Evolutionary conservation across 441 rosid genomes (phyloP), one percentile per base, ranked within the genome.

Genomic region (Manihot esculenta): DNA sequence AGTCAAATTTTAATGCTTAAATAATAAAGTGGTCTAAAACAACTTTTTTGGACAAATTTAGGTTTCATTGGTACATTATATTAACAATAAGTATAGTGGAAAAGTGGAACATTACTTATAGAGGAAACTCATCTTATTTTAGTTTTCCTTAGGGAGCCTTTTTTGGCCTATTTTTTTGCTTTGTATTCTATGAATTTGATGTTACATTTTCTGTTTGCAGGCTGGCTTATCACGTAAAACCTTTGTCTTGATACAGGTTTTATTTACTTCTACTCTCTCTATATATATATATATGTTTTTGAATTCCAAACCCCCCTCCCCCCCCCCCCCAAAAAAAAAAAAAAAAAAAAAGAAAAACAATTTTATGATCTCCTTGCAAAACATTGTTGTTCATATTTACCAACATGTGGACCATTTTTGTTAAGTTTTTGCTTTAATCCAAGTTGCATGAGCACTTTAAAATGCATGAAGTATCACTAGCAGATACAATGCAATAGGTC

Each of bases 241-340:
- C 54, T 86, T 94, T 67, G 86, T 90, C 72, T 83, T 94, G 82
- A 92, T 94, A 84, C 99, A 94, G 99, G 99, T 94, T 64, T 75
- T 82, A 63, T 75, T 71, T 62, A 10, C 50, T 12, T 49, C 18
- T 66, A 26, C 59, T 57, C n/a, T n/a, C n/a, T n/a, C n/a, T n/a
- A n/a, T n/a, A n/a, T n/a, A 30, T 56, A 4, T 48, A 3, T 20
- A 1, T 47, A 8, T 48, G 7, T 42, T n/a, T n/a, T n/a, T n/a
- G n/a, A n/a, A n/a, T n/a, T n/a, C n/a, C n/a, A n/a, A n/a, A n/a
- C n/a, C n/a, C n/a, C n/a, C n/a, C n/a, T n/a, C n/a, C n/a, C n/a
- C n/a, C n/a, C n/a, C n/a, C n/a, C n/a, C n/a, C n/a, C n/a, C n/a
- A n/a, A n/a, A n/a, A n/a, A n/a, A n/a, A n/a, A n/a, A n/a, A n/a